Conservation (phyloP, 2,329 filamentous ascomycete species). For the Amylocarpus encephaloides region DNA sequence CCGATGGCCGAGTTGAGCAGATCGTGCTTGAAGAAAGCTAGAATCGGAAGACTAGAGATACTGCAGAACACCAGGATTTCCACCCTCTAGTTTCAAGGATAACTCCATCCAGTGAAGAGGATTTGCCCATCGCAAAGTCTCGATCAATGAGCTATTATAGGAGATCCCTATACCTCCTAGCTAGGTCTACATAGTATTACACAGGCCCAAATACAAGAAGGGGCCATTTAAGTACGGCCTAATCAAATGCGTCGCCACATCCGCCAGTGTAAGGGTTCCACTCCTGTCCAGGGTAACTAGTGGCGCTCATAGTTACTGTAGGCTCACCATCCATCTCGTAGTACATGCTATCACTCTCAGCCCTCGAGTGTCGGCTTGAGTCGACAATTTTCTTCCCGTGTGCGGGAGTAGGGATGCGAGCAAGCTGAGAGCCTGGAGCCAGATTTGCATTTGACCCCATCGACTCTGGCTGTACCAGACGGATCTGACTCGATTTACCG, state of each 20-base stretch:
- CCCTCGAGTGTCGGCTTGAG: constrained; percentile 36
- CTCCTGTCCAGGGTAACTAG: constrained; percentile 64
- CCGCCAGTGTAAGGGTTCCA: constrained; percentile 38
- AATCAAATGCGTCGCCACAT: constrained; percentile 6
- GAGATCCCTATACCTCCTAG: too few species aligned
- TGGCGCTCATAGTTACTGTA: constrained; percentile 54
- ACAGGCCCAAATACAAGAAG: too few species aligned
- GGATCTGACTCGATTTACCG: neutral
- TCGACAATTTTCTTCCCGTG: neutral
- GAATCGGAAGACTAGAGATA: too few species aligned
- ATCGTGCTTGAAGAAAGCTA: too few species aligned
- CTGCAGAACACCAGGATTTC: too few species aligned
- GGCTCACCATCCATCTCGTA: constrained; percentile 35
- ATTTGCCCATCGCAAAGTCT: too few species aligned
- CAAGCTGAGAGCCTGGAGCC: neutral
- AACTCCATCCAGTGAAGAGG: too few species aligned
- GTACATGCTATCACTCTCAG: constrained; percentile 42
- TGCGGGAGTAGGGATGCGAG: neutral
- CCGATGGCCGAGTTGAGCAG: too few species aligned
- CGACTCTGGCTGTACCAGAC: neutral
- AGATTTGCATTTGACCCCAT: neutral
- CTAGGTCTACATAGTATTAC: too few species aligned
- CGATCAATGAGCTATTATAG: too few species aligned
- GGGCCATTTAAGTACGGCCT: neutral
- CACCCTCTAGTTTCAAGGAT: too few species aligned